These are phyloP conservation scores for Erysiphe neolycopersici DNA, from an alignment of 2,329 filamentous ascomycete genomes.

Conservation along the genomic window DNA sequence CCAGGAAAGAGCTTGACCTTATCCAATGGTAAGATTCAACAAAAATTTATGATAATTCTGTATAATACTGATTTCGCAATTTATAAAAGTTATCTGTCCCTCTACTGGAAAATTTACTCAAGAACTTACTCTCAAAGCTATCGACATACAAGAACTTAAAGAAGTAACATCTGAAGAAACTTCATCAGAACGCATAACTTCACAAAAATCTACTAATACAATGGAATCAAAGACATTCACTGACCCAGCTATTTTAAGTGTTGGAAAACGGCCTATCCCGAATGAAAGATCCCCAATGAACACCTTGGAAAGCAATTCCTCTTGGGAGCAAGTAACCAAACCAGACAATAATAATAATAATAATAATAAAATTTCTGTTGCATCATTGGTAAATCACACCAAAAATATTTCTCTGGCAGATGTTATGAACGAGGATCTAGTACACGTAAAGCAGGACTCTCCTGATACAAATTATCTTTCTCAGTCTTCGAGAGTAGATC, in stretches of 20 bases:
- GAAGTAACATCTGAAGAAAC: conserved; percentile 12
- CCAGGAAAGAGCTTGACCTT: conserved; percentile 14
- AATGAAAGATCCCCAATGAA: conserved; percentile 3
- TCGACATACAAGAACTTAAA: conserved; percentile 12
- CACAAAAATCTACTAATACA: conserved; percentile 1
- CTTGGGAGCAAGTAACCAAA: conserved; percentile 10
- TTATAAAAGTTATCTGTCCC: conserved; percentile 10
- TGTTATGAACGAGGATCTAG: conserved; percentile 8
- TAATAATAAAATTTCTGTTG: conserved; percentile 10
- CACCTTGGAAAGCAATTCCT: conserved; percentile 8
- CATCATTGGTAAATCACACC: conserved; percentile 14
- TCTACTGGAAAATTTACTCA: conserved; percentile 11
- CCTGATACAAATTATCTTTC: conserved; percentile 2
- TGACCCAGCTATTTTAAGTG: conserved; percentile 14
- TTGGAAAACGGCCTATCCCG: conserved; percentile 14
- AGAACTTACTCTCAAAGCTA: conserved; percentile 13
- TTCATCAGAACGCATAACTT: conserved; percentile 1
- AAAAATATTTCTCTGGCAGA: conserved; percentile 4
- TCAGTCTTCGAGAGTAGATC: conserved; percentile 4
- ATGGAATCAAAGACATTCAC: conserved; percentile 8
- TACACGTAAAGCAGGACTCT: conserved; percentile 4
- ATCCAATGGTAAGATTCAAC: conserved; percentile 10
- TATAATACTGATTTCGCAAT: not conserved
- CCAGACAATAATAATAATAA: conserved; percentile 7
- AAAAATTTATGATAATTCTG: not conserved